These are phyloP conservation scores for Fusarium sororula DNA, from an alignment of 2,329 filamentous ascomycete genomes.

Conservation along the genomic window DNA sequence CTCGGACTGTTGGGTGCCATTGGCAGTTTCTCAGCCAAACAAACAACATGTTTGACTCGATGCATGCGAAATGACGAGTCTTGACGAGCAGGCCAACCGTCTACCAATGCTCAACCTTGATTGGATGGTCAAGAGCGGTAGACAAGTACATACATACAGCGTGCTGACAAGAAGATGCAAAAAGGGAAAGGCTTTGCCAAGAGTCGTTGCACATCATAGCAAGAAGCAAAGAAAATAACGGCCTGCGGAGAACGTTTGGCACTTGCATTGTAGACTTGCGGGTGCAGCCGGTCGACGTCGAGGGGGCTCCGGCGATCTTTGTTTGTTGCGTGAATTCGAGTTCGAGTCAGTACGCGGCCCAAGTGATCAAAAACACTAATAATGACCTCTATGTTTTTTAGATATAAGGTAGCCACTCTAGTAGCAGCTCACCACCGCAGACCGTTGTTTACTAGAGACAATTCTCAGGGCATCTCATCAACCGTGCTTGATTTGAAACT, in stretches of 20 bases:
- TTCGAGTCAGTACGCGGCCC: constrained; percentile 5
- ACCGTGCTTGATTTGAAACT: constrained; percentile 26
- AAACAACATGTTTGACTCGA: constrained; percentile 9
- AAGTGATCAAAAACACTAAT: not conserved
- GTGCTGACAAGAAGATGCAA: not conserved
- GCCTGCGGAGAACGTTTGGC: not conserved
- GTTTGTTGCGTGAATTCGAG: constrained; percentile 14
- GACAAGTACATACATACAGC: not conserved
- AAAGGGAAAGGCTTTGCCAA: constrained; percentile 8
- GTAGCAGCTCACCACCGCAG: constrained; percentile 3
- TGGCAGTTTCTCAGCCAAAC: constrained; percentile 11
- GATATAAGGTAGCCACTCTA: not conserved
- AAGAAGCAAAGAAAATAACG: not conserved
- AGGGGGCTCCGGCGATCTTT: constrained; percentile 5
- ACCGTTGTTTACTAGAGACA: not conserved
- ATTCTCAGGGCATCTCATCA: constrained; percentile 12
- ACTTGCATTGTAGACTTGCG: not conserved
- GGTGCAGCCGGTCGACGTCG: not conserved
- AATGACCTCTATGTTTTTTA: not conserved
- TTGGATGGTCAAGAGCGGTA: not conserved
- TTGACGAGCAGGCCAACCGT: constrained; percentile 8
- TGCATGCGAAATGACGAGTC: constrained; percentile 19
- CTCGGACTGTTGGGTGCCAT: not conserved
- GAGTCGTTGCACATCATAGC: constrained; percentile 5
- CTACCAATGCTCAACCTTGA: not conserved